These are phyloP conservation scores for Pholiota microspora DNA, from an alignment of 768 basidiomycete species.

Conservation along the genomic window DNA sequence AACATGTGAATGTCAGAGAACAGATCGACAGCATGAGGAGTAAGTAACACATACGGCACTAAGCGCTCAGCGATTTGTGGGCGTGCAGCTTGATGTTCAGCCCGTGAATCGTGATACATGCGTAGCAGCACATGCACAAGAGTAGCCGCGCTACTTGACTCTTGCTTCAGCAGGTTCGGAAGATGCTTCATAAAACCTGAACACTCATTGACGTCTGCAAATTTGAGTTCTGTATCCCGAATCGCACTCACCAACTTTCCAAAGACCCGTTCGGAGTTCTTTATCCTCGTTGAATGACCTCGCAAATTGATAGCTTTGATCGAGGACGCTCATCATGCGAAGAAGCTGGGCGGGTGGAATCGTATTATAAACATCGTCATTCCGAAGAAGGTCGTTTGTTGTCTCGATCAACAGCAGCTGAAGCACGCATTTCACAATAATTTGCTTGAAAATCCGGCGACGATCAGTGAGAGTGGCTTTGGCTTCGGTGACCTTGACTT, in stretches of 20 bases:
- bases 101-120: slow-evolving; percentile 92
- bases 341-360: slow-evolving; percentile 95
- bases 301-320: slow-evolving; percentile 97
- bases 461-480: slow-evolving; percentile 67
- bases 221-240: neutral
- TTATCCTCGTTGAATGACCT: slow-evolving; percentile 98
- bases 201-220: neutral
- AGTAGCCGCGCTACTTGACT: slow-evolving; percentile 95
- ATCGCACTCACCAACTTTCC: slow-evolving; percentile 94
- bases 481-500: slow-evolving; percentile 39
- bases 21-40: slow-evolving; percentile 5
- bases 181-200: slow-evolving; percentile 99
- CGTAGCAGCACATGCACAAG: slow-evolving; percentile 87
- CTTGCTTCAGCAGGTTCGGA: slow-evolving; percentile 96
- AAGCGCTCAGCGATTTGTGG: slow-evolving; percentile 76
- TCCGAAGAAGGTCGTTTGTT: slow-evolving; percentile 92
- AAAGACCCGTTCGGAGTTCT: slow-evolving; percentile 91
- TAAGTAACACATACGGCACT: slow-evolving; percentile 53
- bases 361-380: slow-evolving; percentile 85
- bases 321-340: slow-evolving; percentile 91
- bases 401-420: slow-evolving; percentile 96
- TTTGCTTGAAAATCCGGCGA: slow-evolving; percentile 91
- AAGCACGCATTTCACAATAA: slow-evolving; percentile 99
- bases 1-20: slow-evolving; percentile 1
- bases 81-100: slow-evolving; percentile 81